Conservation (phyloP, 2,329 filamentous ascomycete genomes). For the Orbilia brochopaga region DNA sequence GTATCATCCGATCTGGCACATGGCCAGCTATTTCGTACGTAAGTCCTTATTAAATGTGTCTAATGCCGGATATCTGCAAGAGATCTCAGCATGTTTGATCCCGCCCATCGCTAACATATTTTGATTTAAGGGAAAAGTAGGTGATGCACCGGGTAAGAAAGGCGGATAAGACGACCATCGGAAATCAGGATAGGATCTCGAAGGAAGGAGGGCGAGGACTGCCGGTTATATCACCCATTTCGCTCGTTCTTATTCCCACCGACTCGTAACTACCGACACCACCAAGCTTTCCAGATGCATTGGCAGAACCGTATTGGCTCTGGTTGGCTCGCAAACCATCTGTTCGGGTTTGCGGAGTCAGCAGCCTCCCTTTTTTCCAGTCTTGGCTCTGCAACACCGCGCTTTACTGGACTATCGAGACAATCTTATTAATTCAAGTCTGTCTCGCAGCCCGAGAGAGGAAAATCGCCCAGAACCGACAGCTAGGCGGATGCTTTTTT, state of each 20-base stretch:
- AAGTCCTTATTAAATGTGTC: background rate
- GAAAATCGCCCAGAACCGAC: conserved; percentile 7
- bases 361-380: conserved; percentile 46
- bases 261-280: conserved; percentile 46
- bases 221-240: conserved; percentile 35
- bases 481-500: conserved; percentile 40
- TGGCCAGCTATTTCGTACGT: background rate
- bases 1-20: background rate
- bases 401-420: conserved; percentile 19
- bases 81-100: background rate
- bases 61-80: background rate
- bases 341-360: conserved; percentile 48
- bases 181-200: conserved; percentile 19
- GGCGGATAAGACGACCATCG: conserved; percentile 15
- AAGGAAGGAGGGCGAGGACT: conserved; percentile 35
- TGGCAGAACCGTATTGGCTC: background rate
- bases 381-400: conserved; percentile 40
- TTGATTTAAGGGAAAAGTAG: background rate
- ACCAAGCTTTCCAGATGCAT: conserved; percentile 40
- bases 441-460: conserved; percentile 25
- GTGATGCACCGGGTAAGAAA: conserved; percentile 8
- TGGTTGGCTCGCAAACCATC: conserved; percentile 20
- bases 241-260: conserved; percentile 39
- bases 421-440: conserved; percentile 40
- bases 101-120: background rate